These are phyloP conservation scores for Cladophialophora carrionii DNA, from an alignment of 2,329 filamentous ascomycete species.

Conservation along the genomic window DNA sequence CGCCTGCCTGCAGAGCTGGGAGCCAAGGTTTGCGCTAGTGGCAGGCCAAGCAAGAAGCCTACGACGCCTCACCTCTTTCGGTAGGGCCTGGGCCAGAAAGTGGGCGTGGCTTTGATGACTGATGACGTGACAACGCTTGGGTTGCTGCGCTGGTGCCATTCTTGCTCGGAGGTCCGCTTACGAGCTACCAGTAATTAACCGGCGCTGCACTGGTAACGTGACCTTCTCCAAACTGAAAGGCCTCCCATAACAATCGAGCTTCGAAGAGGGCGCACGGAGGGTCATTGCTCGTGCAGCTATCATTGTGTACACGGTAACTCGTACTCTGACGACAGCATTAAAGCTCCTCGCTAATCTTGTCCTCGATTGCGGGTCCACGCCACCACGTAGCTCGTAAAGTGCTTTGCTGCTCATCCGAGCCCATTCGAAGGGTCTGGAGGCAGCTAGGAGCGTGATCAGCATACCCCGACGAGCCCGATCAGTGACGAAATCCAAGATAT, in stretches of 20 bases:
- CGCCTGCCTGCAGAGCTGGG: background rate
- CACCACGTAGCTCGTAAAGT: background rate
- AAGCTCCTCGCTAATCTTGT: background rate
- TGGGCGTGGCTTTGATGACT: slow-evolving; percentile 14
- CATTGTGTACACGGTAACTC: no score
- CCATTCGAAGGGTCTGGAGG: background rate
- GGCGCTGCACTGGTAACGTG: background rate
- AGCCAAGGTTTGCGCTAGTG: slow-evolving; percentile 25
- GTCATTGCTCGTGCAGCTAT: background rate
- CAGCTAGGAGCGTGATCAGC: background rate
- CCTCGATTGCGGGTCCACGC: background rate
- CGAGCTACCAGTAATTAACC: no score
- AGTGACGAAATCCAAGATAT: slow-evolving; percentile 1
- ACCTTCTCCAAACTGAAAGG: background rate
- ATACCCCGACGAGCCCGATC: slow-evolving; percentile 1
- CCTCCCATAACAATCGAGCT: background rate
- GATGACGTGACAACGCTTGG: slow-evolving; percentile 10
- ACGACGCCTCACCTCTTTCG: slow-evolving; percentile 13
- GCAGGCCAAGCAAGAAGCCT: slow-evolving; percentile 2
- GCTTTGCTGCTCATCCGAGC: background rate
- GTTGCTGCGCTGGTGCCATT: background rate
- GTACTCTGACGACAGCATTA: background rate
- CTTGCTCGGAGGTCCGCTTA: slow-evolving; percentile 12
- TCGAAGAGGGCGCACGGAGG: background rate
- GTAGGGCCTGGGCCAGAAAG: background rate